Percentiles rank a stretch among this genome's conserved stretches.
phyloP scores from a whole-genome alignment of 768 basidiomycete genomes.

The Russula sp. region DNA sequence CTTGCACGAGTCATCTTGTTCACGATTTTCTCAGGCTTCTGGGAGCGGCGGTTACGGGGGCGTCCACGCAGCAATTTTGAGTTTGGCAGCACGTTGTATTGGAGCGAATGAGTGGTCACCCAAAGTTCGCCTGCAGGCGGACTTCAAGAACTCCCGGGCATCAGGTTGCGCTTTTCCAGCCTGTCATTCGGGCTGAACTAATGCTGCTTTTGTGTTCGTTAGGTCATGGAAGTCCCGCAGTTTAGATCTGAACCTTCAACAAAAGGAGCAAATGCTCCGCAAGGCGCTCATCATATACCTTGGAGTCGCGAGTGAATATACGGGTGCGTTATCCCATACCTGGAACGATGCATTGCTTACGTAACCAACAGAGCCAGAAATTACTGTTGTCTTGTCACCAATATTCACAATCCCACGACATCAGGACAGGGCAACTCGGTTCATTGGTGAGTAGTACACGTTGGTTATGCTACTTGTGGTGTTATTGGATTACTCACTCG shows the following conservation, averaged over 20 bases:
- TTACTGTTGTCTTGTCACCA: constrained; percentile 68
- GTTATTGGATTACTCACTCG: not conserved
- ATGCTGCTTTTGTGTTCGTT: not conserved
- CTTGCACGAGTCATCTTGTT: constrained; percentile 9
- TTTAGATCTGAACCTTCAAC: constrained; percentile 57
- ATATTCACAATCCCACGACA: constrained; percentile 54
- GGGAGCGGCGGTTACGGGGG: constrained; percentile 79
- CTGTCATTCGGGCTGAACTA: constrained; percentile 15
- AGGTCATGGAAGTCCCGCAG: constrained; percentile 54
- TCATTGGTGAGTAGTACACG: constrained; percentile 47
- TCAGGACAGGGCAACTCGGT: constrained; percentile 56
- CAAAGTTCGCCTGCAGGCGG: constrained; percentile 59
- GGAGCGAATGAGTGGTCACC: constrained; percentile 57
- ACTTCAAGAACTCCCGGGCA: constrained; percentile 57
- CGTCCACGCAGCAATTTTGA: constrained; percentile 75
- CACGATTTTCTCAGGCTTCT: constrained; percentile 41
- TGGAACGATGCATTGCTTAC: constrained; percentile 7
- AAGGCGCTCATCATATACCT: constrained; percentile 65
- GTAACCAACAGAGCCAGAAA: constrained; percentile 55
- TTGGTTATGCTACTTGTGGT: constrained; percentile 9
- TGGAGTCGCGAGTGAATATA: constrained; percentile 69
- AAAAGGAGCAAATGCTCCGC: constrained; percentile 55
- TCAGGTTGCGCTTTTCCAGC: constrained; percentile 45
- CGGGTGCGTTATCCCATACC: constrained; percentile 44
- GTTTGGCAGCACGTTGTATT: constrained; percentile 69